These are phyloP conservation scores for Exophiala sp. DNA, from an alignment of 2,329 filamentous ascomycete species.

Conservation along the genomic window DNA sequence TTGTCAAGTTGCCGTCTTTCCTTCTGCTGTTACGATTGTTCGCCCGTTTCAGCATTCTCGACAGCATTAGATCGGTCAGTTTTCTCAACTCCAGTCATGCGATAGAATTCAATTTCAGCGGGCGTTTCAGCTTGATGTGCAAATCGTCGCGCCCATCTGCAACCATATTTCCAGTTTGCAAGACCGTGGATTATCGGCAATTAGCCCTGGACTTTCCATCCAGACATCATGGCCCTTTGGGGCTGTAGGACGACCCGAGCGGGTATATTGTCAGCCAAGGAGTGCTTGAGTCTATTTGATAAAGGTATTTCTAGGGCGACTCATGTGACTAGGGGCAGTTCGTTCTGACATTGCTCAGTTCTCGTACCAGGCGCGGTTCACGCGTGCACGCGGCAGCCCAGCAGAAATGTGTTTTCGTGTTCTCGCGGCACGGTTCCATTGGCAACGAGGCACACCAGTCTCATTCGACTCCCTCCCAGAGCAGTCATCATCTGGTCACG, in stretches of 20 bases:
- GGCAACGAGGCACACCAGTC: slow-evolving; percentile 8
- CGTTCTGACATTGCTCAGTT: slow-evolving; percentile 12
- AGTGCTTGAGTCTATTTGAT: slow-evolving; percentile 11
- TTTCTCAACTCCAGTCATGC: slow-evolving; percentile 5
- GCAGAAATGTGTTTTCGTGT: slow-evolving; percentile 11
- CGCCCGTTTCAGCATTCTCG: neutral
- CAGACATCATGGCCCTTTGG: slow-evolving; percentile 17
- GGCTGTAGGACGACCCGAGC: slow-evolving; percentile 13
- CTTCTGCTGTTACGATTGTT: slow-evolving; percentile 2
- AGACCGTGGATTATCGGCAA: slow-evolving; percentile 11
- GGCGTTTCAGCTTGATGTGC: slow-evolving; percentile 19
- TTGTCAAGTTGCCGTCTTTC: neutral
- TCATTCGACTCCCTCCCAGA: slow-evolving; percentile 10
- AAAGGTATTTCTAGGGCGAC: slow-evolving; percentile 15
- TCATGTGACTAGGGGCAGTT: neutral
- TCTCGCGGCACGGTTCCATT: slow-evolving; percentile 16
- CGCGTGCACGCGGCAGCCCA: slow-evolving; percentile 12
- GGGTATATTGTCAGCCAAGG: slow-evolving; percentile 22
- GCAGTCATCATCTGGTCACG: slow-evolving; percentile 18
- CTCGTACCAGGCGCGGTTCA: slow-evolving; percentile 7
- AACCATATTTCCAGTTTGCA: slow-evolving; percentile 18
- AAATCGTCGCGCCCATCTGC: slow-evolving; percentile 21
- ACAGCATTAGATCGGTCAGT: neutral
- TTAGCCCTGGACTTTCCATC: slow-evolving; percentile 12
- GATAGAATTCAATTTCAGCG: slow-evolving; percentile 12